Base-by-base conservation (phyloP, 2,329 filamentous ascomycete genomes). In the Exophiala sp. region DNA sequence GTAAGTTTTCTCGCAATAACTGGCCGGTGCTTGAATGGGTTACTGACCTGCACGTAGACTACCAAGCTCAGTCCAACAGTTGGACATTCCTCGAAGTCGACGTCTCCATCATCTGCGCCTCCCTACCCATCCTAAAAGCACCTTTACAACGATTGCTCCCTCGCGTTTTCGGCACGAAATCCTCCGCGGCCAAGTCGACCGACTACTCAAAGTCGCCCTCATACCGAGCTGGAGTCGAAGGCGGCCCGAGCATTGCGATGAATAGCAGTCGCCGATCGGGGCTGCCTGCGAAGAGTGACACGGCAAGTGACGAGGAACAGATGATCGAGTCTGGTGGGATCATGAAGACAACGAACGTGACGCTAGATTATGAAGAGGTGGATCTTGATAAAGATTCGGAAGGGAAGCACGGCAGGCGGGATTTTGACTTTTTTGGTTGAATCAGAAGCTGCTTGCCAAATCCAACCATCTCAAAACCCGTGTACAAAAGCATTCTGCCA, bases 111-210 rank as follows among this genome's bases (percentile, higher is more conserved):
- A 52, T 52, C 24, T 52, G 50, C 34, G 50, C 70, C 35, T 73
- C 70, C 2, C 71, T 72, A 12, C 71, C 71, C 0, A 71, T 69
- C 20, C 71, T 72, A 64, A 73, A 72, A 35, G 66, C 68, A n/a
- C 68, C 72, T 34, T 66, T 67, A 32, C 70, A 66, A n/a, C 69
- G 68, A 33, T 74, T 75, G 65, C 57, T 72, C 7, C 73, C 73
- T n/a, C 60, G 62, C n/a, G 57, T 69, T 11, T 62, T 69, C 5
- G 68, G 66, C 16, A 67, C 50, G 41, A 49, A 16, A 43, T 39
- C 47, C 14, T 39, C 47, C 7, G 18, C 47, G n/a, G 47, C 47
- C 16, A 33, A 32, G n/a, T 39, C 47, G 11, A 32, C 20, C 6
- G 35, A 12, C 11, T 49, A 45, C 42, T 34, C 20, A 20, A 12